These are phyloP conservation scores for Hygrocybe coccinea DNA, from an alignment of 768 basidiomycete genomes.

Conservation along the genomic window DNA sequence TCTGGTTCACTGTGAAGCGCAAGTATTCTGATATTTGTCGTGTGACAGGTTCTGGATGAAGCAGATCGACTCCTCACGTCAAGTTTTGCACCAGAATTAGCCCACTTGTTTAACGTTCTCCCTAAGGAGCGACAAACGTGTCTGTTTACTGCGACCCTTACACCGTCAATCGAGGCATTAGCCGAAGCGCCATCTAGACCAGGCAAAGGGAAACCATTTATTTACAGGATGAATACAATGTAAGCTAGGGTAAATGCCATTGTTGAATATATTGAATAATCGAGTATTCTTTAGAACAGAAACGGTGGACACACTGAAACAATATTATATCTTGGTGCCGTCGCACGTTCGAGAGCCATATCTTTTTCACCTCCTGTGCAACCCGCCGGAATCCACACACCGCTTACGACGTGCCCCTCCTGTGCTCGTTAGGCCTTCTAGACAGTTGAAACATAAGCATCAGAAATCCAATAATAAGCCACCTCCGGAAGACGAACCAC, in stretches of 20 bases:
- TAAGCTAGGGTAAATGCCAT: slow-evolving; percentile 33
- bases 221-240: slow-evolving; percentile 74
- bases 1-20: background rate
- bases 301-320: slow-evolving; percentile 84
- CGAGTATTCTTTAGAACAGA: slow-evolving; percentile 53
- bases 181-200: slow-evolving; percentile 65
- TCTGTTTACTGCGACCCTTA: slow-evolving; percentile 93
- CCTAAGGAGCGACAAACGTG: slow-evolving; percentile 91
- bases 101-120: slow-evolving; percentile 67
- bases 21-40: background rate
- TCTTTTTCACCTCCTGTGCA: slow-evolving; percentile 81
- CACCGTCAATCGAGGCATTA: slow-evolving; percentile 75
- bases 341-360: slow-evolving; percentile 93
- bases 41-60: slow-evolving; percentile 82
- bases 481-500: slow-evolving; percentile 43
- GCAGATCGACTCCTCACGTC: slow-evolving; percentile 88
- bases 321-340: slow-evolving; percentile 87
- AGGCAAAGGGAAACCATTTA: slow-evolving; percentile 84
- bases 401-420: slow-evolving; percentile 63
- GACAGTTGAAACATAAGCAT: slow-evolving; percentile 31
- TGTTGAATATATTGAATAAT: background rate
- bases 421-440: slow-evolving; percentile 38
- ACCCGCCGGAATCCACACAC: slow-evolving; percentile 77
- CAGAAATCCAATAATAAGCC: slow-evolving; percentile 28
- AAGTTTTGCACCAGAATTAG: slow-evolving; percentile 83